Percentiles rank a stretch among this genome's conserved stretches.
Conservation (phyloP, 2,329 filamentous ascomycete genomes). For the Phialophora tarda region DNA sequence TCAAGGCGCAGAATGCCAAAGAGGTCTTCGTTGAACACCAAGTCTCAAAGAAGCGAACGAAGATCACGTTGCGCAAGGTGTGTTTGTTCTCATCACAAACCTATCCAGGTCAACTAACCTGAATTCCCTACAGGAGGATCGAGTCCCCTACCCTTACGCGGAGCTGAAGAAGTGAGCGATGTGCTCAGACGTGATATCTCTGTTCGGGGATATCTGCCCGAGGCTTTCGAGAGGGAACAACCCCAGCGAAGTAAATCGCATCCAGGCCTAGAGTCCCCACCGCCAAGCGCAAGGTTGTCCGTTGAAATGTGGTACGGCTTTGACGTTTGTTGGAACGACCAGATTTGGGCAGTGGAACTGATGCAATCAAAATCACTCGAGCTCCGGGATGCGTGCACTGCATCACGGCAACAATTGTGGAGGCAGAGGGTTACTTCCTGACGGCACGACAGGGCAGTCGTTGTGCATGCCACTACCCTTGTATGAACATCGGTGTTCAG, state of each 20-base stretch:
- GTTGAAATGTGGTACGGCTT: neutral
- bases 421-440: neutral
- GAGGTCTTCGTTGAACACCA: slow-evolving; percentile 91
- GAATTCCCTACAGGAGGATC: slow-evolving; percentile 62
- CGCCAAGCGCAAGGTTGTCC: neutral
- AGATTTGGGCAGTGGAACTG: neutral
- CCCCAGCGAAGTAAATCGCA: neutral
- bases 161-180: slow-evolving; percentile 46
- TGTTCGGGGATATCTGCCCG: neutral
- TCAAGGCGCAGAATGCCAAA: slow-evolving; percentile 73
- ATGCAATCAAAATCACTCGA: neutral
- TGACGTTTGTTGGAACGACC: neutral
- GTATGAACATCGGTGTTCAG: neutral
- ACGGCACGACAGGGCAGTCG: neutral
- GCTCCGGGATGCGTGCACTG: neutral
- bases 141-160: slow-evolving; percentile 69
- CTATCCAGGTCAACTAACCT: slow-evolving; percentile 8
- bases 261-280: neutral
- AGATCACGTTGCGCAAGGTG: slow-evolving; percentile 79
- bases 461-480: neutral
- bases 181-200: too few species aligned
- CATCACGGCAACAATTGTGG: neutral
- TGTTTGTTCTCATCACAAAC: neutral
- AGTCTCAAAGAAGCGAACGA: slow-evolving; percentile 83
- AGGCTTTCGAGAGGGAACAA: neutral